These are phyloP conservation scores for Kodamaea neixiangensis DNA, from an alignment of 805 yeast species.

Conservation along the genomic window DNA sequence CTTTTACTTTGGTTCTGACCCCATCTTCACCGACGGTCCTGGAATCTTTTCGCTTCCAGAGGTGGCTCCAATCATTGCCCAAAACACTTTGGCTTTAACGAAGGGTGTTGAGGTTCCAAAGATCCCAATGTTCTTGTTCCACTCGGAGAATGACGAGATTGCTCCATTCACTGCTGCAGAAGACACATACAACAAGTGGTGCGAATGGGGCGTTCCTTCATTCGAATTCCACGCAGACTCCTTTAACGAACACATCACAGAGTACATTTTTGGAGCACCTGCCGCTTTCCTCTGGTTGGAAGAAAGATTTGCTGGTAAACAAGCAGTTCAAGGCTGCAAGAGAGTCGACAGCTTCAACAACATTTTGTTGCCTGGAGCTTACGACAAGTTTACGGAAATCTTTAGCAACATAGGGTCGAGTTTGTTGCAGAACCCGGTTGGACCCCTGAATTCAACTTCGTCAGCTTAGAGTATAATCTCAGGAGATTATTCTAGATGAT, in stretches of 20 bases:
- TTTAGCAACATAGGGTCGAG: background rate
- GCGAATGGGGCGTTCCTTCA: constrained; percentile 11
- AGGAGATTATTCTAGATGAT: background rate
- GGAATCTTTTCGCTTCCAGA: constrained; percentile 15
- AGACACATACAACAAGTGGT: constrained; percentile 13
- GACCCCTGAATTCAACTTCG: constrained; percentile 2
- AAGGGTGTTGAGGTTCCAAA: constrained; percentile 13
- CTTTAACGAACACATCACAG: constrained; percentile 18
- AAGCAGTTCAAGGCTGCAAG: constrained; percentile 19
- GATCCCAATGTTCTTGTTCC: constrained; percentile 14
- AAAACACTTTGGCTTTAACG: constrained; percentile 22
- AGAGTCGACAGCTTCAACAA: constrained; percentile 44
- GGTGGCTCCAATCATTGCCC: constrained; percentile 15
- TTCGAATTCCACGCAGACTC: constrained; percentile 10
- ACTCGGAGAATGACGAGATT: constrained; percentile 12
- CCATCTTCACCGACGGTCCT: constrained; percentile 17
- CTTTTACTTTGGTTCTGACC: constrained; percentile 15
- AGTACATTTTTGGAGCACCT: constrained; percentile 15
- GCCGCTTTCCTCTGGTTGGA: constrained; percentile 21
- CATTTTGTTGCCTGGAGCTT: constrained; percentile 46
- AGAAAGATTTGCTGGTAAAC: constrained; percentile 17
- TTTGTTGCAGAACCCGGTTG: constrained; percentile 9
- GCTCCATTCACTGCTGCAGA: constrained; percentile 12
- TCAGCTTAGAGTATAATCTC: background rate
- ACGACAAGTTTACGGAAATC: background rate